These are phyloP conservation scores for Mycena capillaripes DNA, from an alignment of 768 basidiomycete genomes.

Conservation along the genomic window DNA sequence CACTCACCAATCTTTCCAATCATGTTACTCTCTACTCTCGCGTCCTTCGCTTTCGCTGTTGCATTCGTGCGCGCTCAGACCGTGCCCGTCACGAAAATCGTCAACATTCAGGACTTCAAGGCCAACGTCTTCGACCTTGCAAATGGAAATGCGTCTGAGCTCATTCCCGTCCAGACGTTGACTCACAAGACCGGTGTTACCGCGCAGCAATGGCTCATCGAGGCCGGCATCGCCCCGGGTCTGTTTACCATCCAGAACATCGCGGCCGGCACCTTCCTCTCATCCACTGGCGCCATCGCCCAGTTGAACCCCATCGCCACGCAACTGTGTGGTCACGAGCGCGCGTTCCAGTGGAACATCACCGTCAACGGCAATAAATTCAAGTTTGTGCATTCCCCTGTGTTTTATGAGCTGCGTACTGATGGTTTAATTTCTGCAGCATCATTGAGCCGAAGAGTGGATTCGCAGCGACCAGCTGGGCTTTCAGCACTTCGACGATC, in stretches of 20 bases:
- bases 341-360: constrained; percentile 3
- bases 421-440: background rate
- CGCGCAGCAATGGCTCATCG: background rate
- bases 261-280: background rate
- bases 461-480: background rate
- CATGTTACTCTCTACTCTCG: background rate
- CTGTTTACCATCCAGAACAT: background rate
- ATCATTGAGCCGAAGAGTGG: background rate
- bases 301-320: background rate
- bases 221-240: background rate
- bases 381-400: background rate
- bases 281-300: background rate
- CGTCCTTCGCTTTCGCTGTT: background rate
- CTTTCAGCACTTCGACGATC: background rate
- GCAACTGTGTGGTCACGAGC: background rate
- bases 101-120: constrained; percentile 18
- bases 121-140: constrained; percentile 14
- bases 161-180: constrained; percentile 18
- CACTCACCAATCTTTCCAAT: background rate
- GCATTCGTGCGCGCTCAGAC: constrained; percentile 3
- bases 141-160: background rate
- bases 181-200: background rate
- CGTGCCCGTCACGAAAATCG: background rate
- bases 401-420: background rate
- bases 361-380: background rate